These are phyloP conservation scores for Penicillium hordei DNA, from an alignment of 2,329 filamentous ascomycete species.

Conservation along the genomic window DNA sequence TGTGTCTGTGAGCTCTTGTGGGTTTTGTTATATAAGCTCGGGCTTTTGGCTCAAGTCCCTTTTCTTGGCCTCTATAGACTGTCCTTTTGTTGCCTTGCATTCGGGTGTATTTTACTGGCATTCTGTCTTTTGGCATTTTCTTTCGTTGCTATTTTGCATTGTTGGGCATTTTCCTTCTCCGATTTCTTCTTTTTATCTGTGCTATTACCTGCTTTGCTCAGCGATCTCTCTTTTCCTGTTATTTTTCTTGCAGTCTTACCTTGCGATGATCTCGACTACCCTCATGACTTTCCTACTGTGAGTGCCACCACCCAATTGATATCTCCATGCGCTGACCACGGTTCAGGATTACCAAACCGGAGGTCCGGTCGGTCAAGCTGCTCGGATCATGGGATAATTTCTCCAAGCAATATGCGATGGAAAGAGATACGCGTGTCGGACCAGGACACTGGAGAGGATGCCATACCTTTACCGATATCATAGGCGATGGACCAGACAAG, in stretches of 20 bases:
- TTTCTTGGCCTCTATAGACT: slow-evolving; percentile 5
- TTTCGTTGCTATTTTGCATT: slow-evolving; percentile 9
- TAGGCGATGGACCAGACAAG: slow-evolving; percentile 69
- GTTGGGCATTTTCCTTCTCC: slow-evolving; percentile 2
- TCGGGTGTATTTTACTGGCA: slow-evolving; percentile 5
- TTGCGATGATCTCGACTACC: slow-evolving; percentile 36
- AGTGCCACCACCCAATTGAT: slow-evolving; percentile 23
- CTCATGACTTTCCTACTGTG: slow-evolving; percentile 40
- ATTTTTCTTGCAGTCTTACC: slow-evolving; percentile 3
- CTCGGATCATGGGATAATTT: slow-evolving; percentile 98
- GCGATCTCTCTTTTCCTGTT: slow-evolving; percentile 10
- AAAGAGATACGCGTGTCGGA: slow-evolving; percentile 73
- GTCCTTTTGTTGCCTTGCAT: slow-evolving; percentile 6
- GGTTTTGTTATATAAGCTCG: slow-evolving; percentile 3
- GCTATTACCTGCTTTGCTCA: neutral
- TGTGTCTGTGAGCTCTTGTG: slow-evolving; percentile 1
- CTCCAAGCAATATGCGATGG: slow-evolving; percentile 72
- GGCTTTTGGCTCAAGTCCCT: neutral
- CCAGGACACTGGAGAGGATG: slow-evolving; percentile 81
- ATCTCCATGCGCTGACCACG: slow-evolving; percentile 18
- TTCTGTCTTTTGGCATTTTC: slow-evolving; percentile 9
- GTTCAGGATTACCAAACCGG: slow-evolving; percentile 36
- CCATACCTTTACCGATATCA: slow-evolving; percentile 80
- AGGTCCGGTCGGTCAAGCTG: slow-evolving; percentile 66
- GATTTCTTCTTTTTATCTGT: slow-evolving; percentile 2